Conservation (phyloP, 1,139 yeast genomes). For the Wickerhamomyces sp. region DNA sequence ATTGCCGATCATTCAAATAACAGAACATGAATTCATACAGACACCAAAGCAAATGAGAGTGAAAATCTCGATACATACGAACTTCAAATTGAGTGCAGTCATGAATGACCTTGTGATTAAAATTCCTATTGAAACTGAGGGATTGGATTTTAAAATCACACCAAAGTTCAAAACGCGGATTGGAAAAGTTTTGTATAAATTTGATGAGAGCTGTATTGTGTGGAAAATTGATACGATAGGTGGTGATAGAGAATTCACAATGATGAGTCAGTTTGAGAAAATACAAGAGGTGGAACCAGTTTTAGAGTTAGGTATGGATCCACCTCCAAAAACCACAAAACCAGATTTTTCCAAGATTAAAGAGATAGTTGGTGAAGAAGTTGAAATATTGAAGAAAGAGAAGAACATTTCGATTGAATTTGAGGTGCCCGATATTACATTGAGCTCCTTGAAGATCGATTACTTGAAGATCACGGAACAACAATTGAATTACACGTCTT, state of each 20-base stretch:
- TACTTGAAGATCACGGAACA: conserved; percentile 68
- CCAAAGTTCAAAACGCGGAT: conserved; percentile 63
- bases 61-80: conserved; percentile 39
- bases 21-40: conserved; percentile 29
- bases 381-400: conserved; percentile 24
- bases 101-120: conserved; percentile 53
- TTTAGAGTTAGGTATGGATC: conserved; percentile 41
- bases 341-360: conserved; percentile 31
- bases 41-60: conserved; percentile 35
- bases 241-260: conserved; percentile 48
- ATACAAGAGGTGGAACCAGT: conserved; percentile 47
- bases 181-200: conserved; percentile 62
- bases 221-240: conserved; percentile 59
- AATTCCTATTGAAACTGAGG: conserved; percentile 45
- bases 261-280: conserved; percentile 61
- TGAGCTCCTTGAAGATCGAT: conserved; percentile 69
- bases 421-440: conserved; percentile 62
- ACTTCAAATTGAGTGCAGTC: conserved; percentile 59
- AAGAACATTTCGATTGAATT: conserved; percentile 47
- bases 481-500: conserved; percentile 63
- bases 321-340: conserved; percentile 32
- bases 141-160: conserved; percentile 39
- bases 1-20: conserved; percentile 29
- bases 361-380: conserved; percentile 32
- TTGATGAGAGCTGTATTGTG: conserved; percentile 53